A percentile compares a stretch with the other conserved stretches of the same genome.
Evolutionary conservation across 257 asterid species (phyloP).

Genomic region (Solanum habrochaites): DNA sequence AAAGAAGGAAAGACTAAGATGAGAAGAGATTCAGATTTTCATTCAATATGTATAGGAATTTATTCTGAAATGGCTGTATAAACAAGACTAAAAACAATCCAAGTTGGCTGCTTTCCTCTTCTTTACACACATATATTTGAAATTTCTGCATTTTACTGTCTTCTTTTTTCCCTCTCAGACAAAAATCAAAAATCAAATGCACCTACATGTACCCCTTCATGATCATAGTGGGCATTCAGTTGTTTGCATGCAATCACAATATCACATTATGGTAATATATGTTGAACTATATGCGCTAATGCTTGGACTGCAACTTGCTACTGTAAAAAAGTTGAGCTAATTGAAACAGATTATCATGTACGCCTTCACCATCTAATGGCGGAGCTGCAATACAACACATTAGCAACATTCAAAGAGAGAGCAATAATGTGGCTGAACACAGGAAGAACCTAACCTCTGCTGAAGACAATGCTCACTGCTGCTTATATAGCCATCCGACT

Average conservation of each 20-base stretch:
- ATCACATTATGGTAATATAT: not conserved
- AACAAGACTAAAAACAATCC: not conserved
- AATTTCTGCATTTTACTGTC: not conserved
- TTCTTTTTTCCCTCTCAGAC: not conserved
- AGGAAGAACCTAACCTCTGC: not conserved
- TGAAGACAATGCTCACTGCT: not conserved
- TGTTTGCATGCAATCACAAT: not conserved
- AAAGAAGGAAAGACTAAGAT: not conserved
- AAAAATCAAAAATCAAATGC: not conserved
- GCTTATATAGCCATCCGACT: not conserved
- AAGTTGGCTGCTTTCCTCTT: not conserved
- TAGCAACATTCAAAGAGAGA: not conserved
- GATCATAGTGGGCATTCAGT: not conserved
- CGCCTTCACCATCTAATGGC: not conserved
- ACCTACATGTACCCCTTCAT: not conserved
- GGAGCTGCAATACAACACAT: not conserved
- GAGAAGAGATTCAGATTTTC: not conserved
- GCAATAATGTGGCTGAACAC: not conserved
- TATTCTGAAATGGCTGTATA: not conserved
- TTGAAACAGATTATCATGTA: not conserved
- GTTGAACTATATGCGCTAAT: not conserved
- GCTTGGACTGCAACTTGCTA: not conserved
- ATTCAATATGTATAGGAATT: not conserved
- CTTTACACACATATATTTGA: not conserved
- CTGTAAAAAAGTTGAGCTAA: not conserved